Base-by-base conservation (phyloP, 495 filamentous ascomycete species). In the Chaetomium fimeti region DNA sequence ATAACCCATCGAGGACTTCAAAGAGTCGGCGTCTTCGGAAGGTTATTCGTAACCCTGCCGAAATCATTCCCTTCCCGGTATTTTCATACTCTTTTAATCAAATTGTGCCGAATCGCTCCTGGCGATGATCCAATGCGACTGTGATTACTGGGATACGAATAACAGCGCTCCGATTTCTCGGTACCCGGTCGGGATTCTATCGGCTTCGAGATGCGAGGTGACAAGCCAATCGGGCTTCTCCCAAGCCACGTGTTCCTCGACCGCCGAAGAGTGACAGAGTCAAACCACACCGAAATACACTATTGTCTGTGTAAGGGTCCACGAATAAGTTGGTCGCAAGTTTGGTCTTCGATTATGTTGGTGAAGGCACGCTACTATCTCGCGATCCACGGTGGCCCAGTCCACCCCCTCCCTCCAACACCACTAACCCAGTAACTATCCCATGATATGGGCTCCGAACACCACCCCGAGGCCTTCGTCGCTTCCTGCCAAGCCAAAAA, bases 401-500 rank as follows among this genome's bases (percentile, higher is more conserved):
- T 3, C 28, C 28, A 18, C 25, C 8, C 15, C 43, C n/a, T 18
- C 43, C 16, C 7, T 3, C 43, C 43, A n/a, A n/a, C n/a, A n/a
- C 24, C 13, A 22, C 48, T 9, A 4, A 11, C 48, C 22, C 24
- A 16, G 25, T 13, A n/a, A n/a, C n/a, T n/a, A 16, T 22, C 28
- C 51, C 28, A 12, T 5, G 45, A 49, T 36, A 28, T 16, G 15
- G 3, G 28, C 5, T 5, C 28, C 51, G 13, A 29, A 7, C 13
- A 27, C 11, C 51, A 15, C 16, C n/a, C 32, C 32, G 32, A 36
- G 32, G 24, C 5, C 9, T 8, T 27, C 45, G 20, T 54, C 51
- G 22, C 47, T 65, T 65, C 60, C 40, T 29, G 62, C 69, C 73
- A 68, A 72, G 73, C 73, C 71, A 75, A 71, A 72, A 68, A 71